Evolutionary conservation across 768 basidiomycete genomes (phyloP).

Genomic region (Coprinopsis marcescibilis): DNA sequence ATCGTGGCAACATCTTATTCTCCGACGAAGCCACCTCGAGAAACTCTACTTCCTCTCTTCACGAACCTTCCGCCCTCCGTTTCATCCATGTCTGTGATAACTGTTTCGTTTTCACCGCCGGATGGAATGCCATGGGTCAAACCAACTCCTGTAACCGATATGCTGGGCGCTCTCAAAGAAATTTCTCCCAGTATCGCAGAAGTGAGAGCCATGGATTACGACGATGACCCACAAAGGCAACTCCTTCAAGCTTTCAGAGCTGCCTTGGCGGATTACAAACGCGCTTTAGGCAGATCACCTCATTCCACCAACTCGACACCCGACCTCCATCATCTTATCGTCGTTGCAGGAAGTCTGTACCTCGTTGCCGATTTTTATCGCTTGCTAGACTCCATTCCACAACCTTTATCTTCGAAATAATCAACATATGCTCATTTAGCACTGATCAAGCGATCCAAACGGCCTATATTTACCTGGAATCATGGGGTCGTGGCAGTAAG

Average conservation of each 20-base stretch:
- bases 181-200: slow-evolving; percentile 32
- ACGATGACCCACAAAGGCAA: too few relatives aligned
- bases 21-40: slow-evolving; percentile 72
- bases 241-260: too few relatives aligned
- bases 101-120: slow-evolving; percentile 65
- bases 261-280: too few relatives aligned
- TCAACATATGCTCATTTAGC: too few relatives aligned
- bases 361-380: slow-evolving; percentile 92
- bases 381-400: slow-evolving; percentile 22
- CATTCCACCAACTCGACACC: slow-evolving; percentile 22
- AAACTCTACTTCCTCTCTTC: slow-evolving; percentile 69
- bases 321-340: slow-evolving; percentile 42
- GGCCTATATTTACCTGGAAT: neutral
- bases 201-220: too few relatives aligned
- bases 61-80: slow-evolving; percentile 22
- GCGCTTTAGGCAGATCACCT: too few relatives aligned
- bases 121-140: slow-evolving; percentile 95
- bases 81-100: slow-evolving; percentile 29
- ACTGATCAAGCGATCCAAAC: neutral
- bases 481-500: too few relatives aligned
- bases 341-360: slow-evolving; percentile 90
- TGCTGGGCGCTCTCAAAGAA: slow-evolving; percentile 39
- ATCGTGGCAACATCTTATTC: slow-evolving; percentile 82
- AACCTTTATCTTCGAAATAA: neutral
- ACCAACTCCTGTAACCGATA: slow-evolving; percentile 45